Percentiles rank a stretch among this genome's conserved stretches.
Evolutionary conservation across 176 grass and related monocot species (phyloP).

Genomic region (Carex myosuroides): DNA sequence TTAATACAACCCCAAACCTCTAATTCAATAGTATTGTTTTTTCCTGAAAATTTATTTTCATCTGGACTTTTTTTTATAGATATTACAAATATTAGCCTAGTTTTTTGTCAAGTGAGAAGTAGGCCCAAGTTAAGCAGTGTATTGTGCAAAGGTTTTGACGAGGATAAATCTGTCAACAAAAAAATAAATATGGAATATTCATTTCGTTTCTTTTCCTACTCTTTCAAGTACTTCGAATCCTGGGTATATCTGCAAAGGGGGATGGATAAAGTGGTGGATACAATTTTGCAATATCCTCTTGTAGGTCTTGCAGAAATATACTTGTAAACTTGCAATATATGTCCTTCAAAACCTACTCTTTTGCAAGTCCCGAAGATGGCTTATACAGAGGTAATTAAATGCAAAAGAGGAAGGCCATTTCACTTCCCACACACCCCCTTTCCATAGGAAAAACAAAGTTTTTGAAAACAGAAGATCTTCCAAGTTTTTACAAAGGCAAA

Average conservation of each 20-base stretch:
- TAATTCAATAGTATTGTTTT: not conserved
- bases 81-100: not conserved
- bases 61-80: not conserved
- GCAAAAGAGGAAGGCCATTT: not conserved
- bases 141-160: not conserved
- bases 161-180: not conserved
- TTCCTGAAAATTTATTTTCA: not conserved
- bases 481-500: not conserved
- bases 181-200: not conserved
- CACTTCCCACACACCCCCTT: not conserved
- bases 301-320: not conserved
- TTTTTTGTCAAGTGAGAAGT: not conserved
- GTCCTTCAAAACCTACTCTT: not conserved
- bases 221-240: not conserved
- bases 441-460: not conserved
- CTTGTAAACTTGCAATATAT: not conserved
- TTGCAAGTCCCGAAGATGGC: not conserved
- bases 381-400: not conserved
- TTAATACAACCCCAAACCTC: not conserved
- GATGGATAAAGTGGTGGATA: not conserved
- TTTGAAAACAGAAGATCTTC: not conserved
- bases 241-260: not conserved
- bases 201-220: not conserved
- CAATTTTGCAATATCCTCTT: not conserved
- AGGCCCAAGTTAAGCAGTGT: not conserved